Conservation (phyloP, 148 eudicot genomes). For the Rhododendron ferrugineum region DNA sequence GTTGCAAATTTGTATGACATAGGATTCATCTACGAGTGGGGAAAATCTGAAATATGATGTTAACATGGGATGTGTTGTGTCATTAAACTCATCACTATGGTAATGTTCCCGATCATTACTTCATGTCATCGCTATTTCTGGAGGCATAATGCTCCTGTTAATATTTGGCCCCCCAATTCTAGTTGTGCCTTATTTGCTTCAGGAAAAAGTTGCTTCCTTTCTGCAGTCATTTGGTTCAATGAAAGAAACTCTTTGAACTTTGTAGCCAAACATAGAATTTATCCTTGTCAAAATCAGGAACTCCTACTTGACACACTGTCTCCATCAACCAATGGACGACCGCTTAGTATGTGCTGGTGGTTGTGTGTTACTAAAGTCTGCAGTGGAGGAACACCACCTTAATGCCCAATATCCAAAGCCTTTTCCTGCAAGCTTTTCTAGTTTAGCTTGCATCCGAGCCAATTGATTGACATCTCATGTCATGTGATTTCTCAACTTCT, state of each 20-base stretch:
- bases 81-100: not conserved
- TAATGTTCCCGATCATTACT: not conserved
- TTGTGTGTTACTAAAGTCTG: not conserved
- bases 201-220: not conserved
- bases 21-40: not conserved
- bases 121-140: not conserved
- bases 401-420: not conserved
- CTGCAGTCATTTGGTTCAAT: not conserved
- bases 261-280: not conserved
- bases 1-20: not conserved
- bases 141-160: not conserved
- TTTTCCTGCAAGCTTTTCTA: not conserved
- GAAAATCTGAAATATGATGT: not conserved
- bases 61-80: too few relatives aligned
- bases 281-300: not conserved
- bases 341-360: not conserved
- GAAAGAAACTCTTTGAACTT: not conserved
- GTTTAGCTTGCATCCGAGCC: not conserved
- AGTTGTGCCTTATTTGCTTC: not conserved
- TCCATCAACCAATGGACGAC: not conserved
- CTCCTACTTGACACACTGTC: not conserved
- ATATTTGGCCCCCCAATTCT: not conserved
- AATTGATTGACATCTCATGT: not conserved
- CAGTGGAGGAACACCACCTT: not conserved
- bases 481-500: not conserved